A percentile compares a stretch with the other conserved stretches of the same genome.
Evolutionary conservation across 768 basidiomycete genomes (phyloP).

Genomic region (Dacryopinax spathularia): DNA sequence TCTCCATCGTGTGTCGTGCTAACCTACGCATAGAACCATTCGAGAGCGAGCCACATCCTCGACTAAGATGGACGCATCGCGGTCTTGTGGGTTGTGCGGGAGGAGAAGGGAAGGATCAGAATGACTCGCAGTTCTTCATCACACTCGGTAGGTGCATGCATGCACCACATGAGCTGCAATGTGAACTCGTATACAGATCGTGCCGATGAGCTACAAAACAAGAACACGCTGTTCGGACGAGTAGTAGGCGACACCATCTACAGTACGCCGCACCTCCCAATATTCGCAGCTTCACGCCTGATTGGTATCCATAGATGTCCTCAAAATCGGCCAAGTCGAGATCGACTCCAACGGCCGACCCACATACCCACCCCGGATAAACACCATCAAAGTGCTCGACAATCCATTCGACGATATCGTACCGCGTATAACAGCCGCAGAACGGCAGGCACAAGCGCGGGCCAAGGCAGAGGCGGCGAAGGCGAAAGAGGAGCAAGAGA

Average conservation of each 20-base stretch:
- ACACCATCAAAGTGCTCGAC: slow-evolving; percentile 66
- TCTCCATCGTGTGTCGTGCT: not conserved
- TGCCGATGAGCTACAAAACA: slow-evolving; percentile 84
- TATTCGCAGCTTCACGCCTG: slow-evolving; percentile 5
- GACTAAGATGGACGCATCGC: slow-evolving; percentile 76
- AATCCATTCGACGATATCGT: slow-evolving; percentile 94
- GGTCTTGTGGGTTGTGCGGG: slow-evolving; percentile 94
- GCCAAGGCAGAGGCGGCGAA: slow-evolving; percentile 62
- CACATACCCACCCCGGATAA: slow-evolving; percentile 84
- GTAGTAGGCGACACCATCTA: slow-evolving; percentile 77
- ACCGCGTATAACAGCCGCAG: slow-evolving; percentile 89
- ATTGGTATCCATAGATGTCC: slow-evolving; percentile 43
- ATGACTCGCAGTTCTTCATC: slow-evolving; percentile 90
- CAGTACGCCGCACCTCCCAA: slow-evolving; percentile 38
- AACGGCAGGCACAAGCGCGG: slow-evolving; percentile 68
- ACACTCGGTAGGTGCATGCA: slow-evolving; percentile 53
- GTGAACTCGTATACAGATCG: slow-evolving; percentile 40
- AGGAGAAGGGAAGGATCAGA: slow-evolving; percentile 69
- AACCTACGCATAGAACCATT: slow-evolving; percentile 91
- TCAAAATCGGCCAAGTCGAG: slow-evolving; percentile 84
- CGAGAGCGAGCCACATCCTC: slow-evolving; percentile 86
- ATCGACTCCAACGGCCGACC: slow-evolving; percentile 61
- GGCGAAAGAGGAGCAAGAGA: slow-evolving; percentile 62
- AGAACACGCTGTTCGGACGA: slow-evolving; percentile 90
- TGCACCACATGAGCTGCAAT: not conserved